Percentiles rank a stretch among this genome's conserved stretches.
These are phyloP conservation scores for Backusella westeae DNA, from an alignment of 192 early-diverging fungal genomes.

Conservation along the genomic window DNA sequence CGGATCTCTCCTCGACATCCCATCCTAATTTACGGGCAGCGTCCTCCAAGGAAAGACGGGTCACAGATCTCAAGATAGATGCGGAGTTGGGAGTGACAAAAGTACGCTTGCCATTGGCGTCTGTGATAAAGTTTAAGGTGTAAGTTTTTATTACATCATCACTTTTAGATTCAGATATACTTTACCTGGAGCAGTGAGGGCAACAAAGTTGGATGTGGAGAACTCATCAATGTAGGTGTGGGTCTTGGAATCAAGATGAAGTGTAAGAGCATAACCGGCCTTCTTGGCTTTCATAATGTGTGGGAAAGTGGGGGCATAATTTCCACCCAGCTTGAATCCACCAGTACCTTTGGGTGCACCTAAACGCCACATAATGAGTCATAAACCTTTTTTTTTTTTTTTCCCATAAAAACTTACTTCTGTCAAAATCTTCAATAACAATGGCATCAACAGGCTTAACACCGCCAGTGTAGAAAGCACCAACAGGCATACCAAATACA, in stretches of 20 bases:
- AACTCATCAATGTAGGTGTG: conserved; percentile 71
- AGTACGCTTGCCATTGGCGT: conserved; percentile 37
- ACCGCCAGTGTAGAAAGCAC: conserved; percentile 59
- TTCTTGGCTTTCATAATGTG: conserved; percentile 60
- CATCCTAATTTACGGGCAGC: conserved; percentile 63
- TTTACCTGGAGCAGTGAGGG: conserved; percentile 52
- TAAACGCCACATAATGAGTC: conserved; percentile 10
- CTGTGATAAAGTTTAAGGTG: not conserved
- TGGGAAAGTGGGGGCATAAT: conserved; percentile 66
- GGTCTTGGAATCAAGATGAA: conserved; percentile 70
- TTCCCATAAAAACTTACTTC: conserved; percentile 41
- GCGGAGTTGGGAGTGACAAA: conserved; percentile 70
- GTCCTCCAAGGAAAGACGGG: conserved; percentile 61
- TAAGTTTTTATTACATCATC: conserved; percentile 2
- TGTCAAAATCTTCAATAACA: conserved; percentile 66
- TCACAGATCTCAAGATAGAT: conserved; percentile 64
- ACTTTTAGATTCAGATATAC: not conserved
- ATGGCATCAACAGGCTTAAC: conserved; percentile 63
- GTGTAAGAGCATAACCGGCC: conserved; percentile 64
- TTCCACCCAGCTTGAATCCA: conserved; percentile 68
- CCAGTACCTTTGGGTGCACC: conserved; percentile 57
- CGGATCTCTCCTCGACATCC: conserved; percentile 51
- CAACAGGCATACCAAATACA: conserved; percentile 69
- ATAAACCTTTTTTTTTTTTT: not conserved
- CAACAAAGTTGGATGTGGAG: conserved; percentile 77